phyloP scores from a whole-genome alignment of 1,284 basidiomycete genomes.

The Ganoderma sinense region DNA sequence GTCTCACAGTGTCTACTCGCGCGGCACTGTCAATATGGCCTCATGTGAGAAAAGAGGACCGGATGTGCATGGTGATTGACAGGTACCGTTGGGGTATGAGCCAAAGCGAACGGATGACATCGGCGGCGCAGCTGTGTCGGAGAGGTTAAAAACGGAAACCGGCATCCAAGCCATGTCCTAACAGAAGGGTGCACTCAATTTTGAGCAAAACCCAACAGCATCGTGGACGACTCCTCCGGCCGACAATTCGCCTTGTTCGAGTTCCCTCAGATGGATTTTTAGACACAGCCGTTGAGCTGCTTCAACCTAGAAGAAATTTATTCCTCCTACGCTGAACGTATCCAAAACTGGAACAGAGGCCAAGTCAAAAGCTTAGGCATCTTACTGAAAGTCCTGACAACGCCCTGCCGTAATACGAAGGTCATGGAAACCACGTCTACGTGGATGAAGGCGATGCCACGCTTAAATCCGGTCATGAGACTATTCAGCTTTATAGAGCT shows the following conservation, averaged over 20 bases:
- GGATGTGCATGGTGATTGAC: not conserved
- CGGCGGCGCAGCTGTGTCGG: not conserved
- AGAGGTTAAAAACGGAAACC: conserved; percentile 4
- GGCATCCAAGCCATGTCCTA: not conserved
- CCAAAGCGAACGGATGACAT: not conserved
- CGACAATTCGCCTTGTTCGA: not conserved
- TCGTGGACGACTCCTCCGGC: not conserved
- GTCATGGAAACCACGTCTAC: not conserved
- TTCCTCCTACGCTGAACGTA: too few species aligned
- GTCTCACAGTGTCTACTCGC: not conserved
- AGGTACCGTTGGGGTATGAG: not conserved
- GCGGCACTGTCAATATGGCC: not conserved
- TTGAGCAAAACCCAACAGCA: not conserved
- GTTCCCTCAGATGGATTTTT: not conserved
- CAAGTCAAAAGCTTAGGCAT: not conserved
- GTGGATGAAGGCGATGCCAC: conserved; percentile 11
- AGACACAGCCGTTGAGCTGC: too few species aligned
- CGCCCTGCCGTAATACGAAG: conserved; percentile 4
- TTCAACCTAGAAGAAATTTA: too few species aligned
- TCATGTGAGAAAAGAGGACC: not conserved
- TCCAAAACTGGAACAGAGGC: not conserved
- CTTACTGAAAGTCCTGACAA: not conserved
- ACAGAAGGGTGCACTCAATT: not conserved
- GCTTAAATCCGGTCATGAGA: conserved; percentile 9
- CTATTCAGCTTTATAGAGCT: not conserved